A percentile compares a stretch with the other conserved stretches of the same genome.
phyloP scores from a whole-genome alignment of 1,284 basidiomycete species.

The Coniferiporia sulphurascens region DNA sequence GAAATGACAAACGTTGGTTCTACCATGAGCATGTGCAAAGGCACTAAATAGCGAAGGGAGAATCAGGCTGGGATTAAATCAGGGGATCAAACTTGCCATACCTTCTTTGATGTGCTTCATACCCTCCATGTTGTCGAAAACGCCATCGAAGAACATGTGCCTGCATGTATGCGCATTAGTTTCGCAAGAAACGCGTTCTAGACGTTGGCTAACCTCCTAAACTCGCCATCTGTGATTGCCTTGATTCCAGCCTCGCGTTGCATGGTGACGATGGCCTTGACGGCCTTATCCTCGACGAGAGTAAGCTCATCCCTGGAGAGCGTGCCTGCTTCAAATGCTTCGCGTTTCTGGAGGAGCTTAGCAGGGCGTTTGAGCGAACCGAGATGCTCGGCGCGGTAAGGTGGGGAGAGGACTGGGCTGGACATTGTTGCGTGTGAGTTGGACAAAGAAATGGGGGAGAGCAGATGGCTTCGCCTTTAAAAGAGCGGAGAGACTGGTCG shows the following conservation, averaged over 20 bases:
- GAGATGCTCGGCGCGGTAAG: conserved; percentile 40
- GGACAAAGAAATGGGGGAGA: background rate
- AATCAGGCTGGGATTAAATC: conserved; percentile 43
- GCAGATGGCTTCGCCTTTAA: background rate
- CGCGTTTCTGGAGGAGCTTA: conserved; percentile 37
- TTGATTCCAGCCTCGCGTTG: conserved; percentile 39
- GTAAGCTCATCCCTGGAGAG: conserved; percentile 33
- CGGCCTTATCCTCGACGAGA: conserved; percentile 41
- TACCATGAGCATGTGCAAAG: conserved; percentile 36
- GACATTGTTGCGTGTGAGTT: conserved; percentile 1
- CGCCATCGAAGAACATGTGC: conserved; percentile 53
- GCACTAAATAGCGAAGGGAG: conserved; percentile 31
- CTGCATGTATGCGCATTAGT: conserved; percentile 27
- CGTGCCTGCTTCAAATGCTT: conserved; percentile 31
- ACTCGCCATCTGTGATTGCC: conserved; percentile 48
- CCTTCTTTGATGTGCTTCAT: conserved; percentile 52
- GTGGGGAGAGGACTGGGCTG: conserved; percentile 23
- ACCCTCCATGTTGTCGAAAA: conserved; percentile 60
- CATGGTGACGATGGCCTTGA: conserved; percentile 37
- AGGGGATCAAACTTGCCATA: conserved; percentile 31
- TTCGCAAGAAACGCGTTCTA: background rate
- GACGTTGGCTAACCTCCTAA: conserved; percentile 20
- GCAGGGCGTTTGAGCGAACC: conserved; percentile 44
- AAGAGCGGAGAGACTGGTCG: too few relatives aligned
- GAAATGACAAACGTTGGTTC: background rate